Base-by-base conservation (phyloP, 768 basidiomycete species). In the Boletus rubropictus region DNA sequence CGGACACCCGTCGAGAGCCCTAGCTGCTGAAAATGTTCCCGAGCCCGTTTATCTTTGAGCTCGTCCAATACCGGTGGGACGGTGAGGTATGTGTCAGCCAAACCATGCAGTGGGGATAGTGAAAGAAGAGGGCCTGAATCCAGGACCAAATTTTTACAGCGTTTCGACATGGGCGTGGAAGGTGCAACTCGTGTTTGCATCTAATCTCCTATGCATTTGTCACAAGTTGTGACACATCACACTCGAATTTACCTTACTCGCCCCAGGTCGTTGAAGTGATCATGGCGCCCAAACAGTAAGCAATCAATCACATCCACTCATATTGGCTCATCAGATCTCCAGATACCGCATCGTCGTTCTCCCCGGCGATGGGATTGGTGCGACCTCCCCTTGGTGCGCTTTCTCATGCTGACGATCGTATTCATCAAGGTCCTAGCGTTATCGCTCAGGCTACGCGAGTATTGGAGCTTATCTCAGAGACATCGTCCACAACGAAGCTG, bases 331-430 rank as follows among this genome's bases (percentile, higher is more conserved):
- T 18, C 37, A 28, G 5, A 18, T 21, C 12, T 24, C 28, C 6
- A 94, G 93, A 44, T 96, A 88, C 69, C 84, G 84, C 53, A 80
- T 99, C 63, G 88, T 83, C 29, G 78, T 94, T 44, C 82, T 99
- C 35, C 84, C 86, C n/a, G 96, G 96, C 42, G 96, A 99, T 69
- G 96, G 96, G 51, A 98, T 99, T 58, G 95, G 94, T 91, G 60
- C 35, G 75, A 50, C 11, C 21, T 35, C 21, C 15, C 9, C 34
- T 35, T 35, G 24, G 10, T 39, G 8, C 27, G 3, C 46, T 34
- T 31, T 12, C 5, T 31, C 17, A 1, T 18, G 29, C 52, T 39
- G 24, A 45, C 31, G 9, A 20, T 32, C 39, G 10, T 18, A 20
- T 24, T 24, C 28, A 17, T 58, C 49, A 50, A 86, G 95, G 96